These are phyloP conservation scores for Diaporthe sp. DNA, from an alignment of 2,329 filamentous ascomycete species.

Conservation along the genomic window DNA sequence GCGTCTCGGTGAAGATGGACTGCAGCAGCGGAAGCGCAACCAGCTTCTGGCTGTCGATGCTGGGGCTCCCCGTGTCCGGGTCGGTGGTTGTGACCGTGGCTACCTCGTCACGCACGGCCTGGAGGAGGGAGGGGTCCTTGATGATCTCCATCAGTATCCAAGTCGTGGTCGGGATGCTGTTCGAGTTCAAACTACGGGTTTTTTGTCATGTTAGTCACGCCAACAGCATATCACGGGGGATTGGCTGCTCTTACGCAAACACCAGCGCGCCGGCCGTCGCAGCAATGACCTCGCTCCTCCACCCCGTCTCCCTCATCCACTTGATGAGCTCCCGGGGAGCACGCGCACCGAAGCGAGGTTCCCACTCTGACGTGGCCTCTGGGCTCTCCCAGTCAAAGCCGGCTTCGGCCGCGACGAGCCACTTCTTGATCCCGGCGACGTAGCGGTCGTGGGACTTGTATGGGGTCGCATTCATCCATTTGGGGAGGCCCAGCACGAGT, in stretches of 20 bases:
- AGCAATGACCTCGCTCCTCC: conserved; percentile 12
- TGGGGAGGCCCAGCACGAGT: conserved; percentile 37
- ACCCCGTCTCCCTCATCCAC: conserved; percentile 35
- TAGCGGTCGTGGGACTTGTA: conserved; percentile 38
- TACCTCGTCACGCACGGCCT: conserved; percentile 38
- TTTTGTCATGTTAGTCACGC: not conserved
- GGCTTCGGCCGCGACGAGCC: not conserved
- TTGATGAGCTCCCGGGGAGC: conserved; percentile 36
- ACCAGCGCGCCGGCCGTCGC: conserved; percentile 21
- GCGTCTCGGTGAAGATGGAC: conserved; percentile 47
- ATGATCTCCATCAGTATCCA: conserved; percentile 43
- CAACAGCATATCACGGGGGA: not conserved
- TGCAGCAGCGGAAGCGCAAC: conserved; percentile 47
- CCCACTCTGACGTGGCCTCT: conserved; percentile 41
- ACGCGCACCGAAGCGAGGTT: conserved; percentile 43
- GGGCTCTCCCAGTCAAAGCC: conserved; percentile 40
- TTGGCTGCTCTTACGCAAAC: conserved; percentile 29
- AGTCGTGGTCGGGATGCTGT: conserved; percentile 41
- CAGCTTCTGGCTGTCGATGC: conserved; percentile 44
- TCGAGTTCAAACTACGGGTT: conserved; percentile 41
- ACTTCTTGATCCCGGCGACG: conserved; percentile 21
- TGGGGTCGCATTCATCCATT: conserved; percentile 38
- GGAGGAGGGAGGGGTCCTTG: conserved; percentile 34
- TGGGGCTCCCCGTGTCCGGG: not conserved
- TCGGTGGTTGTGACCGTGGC: not conserved